These are phyloP conservation scores for Cicer cuneatum DNA, from an alignment of 306 rosid species.

Conservation along the genomic window DNA sequence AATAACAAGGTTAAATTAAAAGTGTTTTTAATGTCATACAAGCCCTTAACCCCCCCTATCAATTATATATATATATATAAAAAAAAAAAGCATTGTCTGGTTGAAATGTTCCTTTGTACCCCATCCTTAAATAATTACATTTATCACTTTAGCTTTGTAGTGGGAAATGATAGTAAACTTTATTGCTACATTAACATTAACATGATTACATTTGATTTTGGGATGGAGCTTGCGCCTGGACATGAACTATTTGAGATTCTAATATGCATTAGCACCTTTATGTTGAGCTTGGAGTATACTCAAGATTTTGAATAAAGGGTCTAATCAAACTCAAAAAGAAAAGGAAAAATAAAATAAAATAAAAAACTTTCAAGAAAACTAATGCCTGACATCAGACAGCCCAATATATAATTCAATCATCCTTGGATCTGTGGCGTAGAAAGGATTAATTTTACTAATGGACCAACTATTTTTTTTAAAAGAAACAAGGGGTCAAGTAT, in stretches of 20 bases:
- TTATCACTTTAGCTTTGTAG: constrained; percentile 76
- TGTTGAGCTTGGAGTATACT: too few species aligned
- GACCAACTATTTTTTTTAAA: too few species aligned
- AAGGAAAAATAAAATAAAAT: too few species aligned
- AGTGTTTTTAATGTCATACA: constrained; percentile 39
- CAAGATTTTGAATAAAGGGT: too few species aligned
- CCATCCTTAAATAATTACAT: constrained; percentile 67
- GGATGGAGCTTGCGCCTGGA: constrained; percentile 61
- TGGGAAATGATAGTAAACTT: constrained; percentile 81
- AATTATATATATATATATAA: constrained; percentile 63
- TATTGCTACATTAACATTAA: constrained; percentile 50
- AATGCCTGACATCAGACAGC: background rate
- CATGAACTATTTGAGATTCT: constrained; percentile 62
- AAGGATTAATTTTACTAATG: too few species aligned
- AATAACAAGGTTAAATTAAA: constrained; percentile 46
- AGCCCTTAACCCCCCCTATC: constrained; percentile 45
- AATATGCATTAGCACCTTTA: constrained; percentile 26
- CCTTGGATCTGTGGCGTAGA: constrained; percentile 25
- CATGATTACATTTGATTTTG: constrained; percentile 65
- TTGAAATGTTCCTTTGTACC: constrained; percentile 70
- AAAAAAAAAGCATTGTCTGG: constrained; percentile 61
- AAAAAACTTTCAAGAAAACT: background rate
- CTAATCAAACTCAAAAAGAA: too few species aligned
- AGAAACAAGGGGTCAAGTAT: too few species aligned
- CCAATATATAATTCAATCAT: constrained; percentile 45